phyloP scores from a whole-genome alignment of 257 asterid species.

The Craterostigma plantagineum region DNA sequence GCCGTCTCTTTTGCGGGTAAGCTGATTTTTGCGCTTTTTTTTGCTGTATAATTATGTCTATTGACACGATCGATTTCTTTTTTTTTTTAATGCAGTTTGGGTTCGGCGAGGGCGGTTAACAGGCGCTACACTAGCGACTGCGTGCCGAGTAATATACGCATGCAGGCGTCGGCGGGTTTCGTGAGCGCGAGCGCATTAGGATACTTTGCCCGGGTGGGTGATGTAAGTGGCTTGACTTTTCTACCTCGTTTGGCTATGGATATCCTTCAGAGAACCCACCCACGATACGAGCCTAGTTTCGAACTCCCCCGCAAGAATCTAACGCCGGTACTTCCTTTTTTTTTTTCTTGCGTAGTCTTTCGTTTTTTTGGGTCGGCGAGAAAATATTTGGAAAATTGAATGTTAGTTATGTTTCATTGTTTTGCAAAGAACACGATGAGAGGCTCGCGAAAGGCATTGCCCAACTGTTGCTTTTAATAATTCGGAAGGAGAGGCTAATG shows the following conservation, averaged over 20 bases:
- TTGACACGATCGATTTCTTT: too few relatives aligned
- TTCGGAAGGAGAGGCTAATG: conserved; percentile 31
- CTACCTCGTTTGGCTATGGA: conserved; percentile 64
- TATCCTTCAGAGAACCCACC: conserved; percentile 75
- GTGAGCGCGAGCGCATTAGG: conserved; percentile 98
- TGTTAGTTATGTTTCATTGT: too few relatives aligned
- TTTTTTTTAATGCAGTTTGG: too few relatives aligned
- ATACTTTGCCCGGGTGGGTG: conserved; percentile 96
- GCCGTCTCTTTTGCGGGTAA: conserved; percentile 85
- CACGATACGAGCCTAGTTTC: conserved; percentile 23
- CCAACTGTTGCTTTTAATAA: conserved; percentile 59
- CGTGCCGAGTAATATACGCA: conserved; percentile 79
- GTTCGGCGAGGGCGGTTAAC: conserved; percentile 97
- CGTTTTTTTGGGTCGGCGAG: too few relatives aligned
- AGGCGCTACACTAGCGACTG: conserved; percentile 92
- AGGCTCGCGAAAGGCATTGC: conserved; percentile 67
- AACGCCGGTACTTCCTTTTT: conserved; percentile 23
- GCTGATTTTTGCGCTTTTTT: conserved; percentile 10
- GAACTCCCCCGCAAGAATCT: conserved; percentile 25
- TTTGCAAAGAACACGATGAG: conserved; percentile 28
- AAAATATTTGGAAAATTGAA: too few relatives aligned
- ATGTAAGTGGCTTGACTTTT: conserved; percentile 75
- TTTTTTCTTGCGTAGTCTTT: neutral
- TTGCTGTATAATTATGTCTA: too few relatives aligned
- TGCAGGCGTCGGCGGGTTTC: conserved; percentile 97